Percentiles rank a stretch among this genome's conserved stretches.
Conservation (phyloP, 805 yeast species). For the Yamadazyma endophytica region DNA sequence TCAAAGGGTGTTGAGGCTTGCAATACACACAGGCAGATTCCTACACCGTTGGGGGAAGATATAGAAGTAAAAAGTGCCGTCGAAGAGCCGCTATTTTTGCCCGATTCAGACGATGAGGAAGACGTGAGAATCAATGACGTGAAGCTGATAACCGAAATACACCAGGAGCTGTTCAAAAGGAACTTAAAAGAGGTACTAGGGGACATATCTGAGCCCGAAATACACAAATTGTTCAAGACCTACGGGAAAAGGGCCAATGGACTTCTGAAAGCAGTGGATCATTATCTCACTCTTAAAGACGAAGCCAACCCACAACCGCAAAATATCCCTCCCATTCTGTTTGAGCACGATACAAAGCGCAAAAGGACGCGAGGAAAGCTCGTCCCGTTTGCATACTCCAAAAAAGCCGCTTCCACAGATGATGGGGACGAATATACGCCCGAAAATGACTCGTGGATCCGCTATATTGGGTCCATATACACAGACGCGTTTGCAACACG, state of each 20-base stretch:
- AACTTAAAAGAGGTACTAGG: constrained; percentile 5
- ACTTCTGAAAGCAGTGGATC: constrained; percentile 9
- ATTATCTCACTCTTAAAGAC: constrained; percentile 4
- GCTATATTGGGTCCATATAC: constrained; percentile 57
- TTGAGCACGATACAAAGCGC: constrained; percentile 8
- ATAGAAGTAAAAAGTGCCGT: too few species aligned
- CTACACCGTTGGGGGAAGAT: too few species aligned
- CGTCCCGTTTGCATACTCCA: constrained; percentile 11
- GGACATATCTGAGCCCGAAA: not conserved
- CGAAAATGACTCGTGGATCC: constrained; percentile 17
- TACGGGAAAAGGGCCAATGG: constrained; percentile 6
- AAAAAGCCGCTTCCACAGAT: constrained; percentile 3
- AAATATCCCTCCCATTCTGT: constrained; percentile 12
- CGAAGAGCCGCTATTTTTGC: too few species aligned
- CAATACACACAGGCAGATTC: too few species aligned
- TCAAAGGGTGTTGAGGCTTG: too few species aligned
- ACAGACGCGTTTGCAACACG: constrained; percentile 72
- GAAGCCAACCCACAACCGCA: not conserved
- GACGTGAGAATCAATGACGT: too few species aligned
- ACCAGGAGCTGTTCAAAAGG: too few species aligned
- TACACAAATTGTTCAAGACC: constrained; percentile 3
- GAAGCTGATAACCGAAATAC: too few species aligned
- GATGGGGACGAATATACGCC: not conserved
- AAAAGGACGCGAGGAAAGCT: constrained; percentile 11
- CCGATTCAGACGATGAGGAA: too few species aligned